A percentile compares a stretch with the other conserved stretches of the same genome.
Conservation (phyloP, 208 protist genomes). For the Wallacemonas sp. region DNA sequence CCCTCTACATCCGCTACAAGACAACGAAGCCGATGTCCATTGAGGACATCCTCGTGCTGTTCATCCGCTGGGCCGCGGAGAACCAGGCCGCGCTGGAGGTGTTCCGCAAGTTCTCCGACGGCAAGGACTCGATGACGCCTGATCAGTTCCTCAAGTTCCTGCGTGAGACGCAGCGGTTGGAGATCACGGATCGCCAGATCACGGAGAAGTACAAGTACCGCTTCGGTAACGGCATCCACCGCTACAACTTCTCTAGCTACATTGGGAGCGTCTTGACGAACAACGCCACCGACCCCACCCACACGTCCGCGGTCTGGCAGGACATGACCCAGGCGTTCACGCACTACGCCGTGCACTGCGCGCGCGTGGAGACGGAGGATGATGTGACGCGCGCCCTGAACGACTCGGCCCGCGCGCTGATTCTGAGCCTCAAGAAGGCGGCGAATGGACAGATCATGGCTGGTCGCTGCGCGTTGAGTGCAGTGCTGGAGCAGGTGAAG, state of each 20-base stretch:
- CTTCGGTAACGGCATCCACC: slow-evolving; percentile 81
- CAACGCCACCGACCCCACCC: slow-evolving; percentile 73
- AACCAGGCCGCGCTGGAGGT: slow-evolving; percentile 73
- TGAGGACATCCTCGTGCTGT: slow-evolving; percentile 60
- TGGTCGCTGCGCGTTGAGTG: slow-evolving; percentile 55
- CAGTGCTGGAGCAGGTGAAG: slow-evolving; percentile 70
- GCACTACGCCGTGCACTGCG: slow-evolving; percentile 70
- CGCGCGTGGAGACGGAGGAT: slow-evolving; percentile 61
- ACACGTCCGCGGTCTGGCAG: slow-evolving; percentile 82
- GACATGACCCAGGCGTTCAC: slow-evolving; percentile 91
- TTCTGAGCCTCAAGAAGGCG: slow-evolving; percentile 59
- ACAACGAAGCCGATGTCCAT: slow-evolving; percentile 45
- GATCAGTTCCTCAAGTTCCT: slow-evolving; percentile 83
- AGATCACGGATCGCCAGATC: slow-evolving; percentile 73
- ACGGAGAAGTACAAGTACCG: slow-evolving; percentile 87
- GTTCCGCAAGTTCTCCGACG: slow-evolving; percentile 71
- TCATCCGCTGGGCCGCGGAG: slow-evolving; percentile 64
- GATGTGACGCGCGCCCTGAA: slow-evolving; percentile 58
- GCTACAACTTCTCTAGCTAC: slow-evolving; percentile 88
- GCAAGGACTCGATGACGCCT: slow-evolving; percentile 61
- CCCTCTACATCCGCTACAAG: slow-evolving; percentile 62
- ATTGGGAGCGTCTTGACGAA: slow-evolving; percentile 80
- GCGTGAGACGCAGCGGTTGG: slow-evolving; percentile 64
- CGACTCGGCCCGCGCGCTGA: slow-evolving; percentile 38
- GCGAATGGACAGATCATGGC: slow-evolving; percentile 52